Percentiles rank a stretch among this genome's conserved stretches.
Conservation (phyloP, 495 filamentous ascomycete genomes). For the Xylaria venustula region DNA sequence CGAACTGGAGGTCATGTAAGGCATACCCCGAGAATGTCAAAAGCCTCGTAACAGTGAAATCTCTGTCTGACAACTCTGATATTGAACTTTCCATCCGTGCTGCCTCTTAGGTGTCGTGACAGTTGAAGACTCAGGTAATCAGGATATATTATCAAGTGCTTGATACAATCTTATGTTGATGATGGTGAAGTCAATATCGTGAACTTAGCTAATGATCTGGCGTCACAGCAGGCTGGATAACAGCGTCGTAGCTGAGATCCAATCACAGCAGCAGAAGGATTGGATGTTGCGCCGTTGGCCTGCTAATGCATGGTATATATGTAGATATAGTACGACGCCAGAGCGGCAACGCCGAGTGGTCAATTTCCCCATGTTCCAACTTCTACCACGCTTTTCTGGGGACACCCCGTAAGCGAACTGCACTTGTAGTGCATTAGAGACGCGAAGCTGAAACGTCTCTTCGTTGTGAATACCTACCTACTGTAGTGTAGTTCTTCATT, state of each 20-base stretch:
- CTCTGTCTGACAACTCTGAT: no score
- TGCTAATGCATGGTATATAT: slow-evolving; percentile 1
- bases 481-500: no score
- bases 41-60: no score
- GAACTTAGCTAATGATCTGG: background rate
- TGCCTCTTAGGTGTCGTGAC: no score
- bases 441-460: background rate
- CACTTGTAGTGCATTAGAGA: background rate
- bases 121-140: no score
- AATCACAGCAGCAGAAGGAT: background rate
- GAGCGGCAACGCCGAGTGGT: slow-evolving; percentile 8
- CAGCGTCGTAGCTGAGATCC: background rate
- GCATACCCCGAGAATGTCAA: no score
- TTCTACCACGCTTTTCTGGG: background rate
- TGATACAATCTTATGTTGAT: no score
- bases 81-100: background rate
- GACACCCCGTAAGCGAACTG: background rate
- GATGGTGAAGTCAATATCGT: no score
- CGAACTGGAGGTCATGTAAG: background rate
- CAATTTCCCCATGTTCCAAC: background rate
- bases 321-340: slow-evolving; percentile 2
- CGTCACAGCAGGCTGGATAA: background rate
- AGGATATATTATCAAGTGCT: no score
- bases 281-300: background rate
- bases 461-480: background rate